Conservation (phyloP, 192 early-diverging fungal genomes). For the Ambispora gerdemannii region DNA sequence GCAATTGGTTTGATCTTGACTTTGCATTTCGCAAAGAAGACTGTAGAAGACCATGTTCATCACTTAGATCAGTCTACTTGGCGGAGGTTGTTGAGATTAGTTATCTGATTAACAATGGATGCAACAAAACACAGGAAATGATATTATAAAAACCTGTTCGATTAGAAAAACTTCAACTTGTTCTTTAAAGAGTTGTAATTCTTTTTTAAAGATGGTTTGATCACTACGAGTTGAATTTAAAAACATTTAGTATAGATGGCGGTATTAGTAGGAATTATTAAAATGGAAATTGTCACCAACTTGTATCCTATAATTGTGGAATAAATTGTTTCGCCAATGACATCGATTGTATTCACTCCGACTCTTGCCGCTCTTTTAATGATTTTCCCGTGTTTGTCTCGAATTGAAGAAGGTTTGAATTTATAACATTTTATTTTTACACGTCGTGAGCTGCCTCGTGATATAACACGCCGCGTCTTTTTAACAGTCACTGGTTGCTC, state of each 20-base stretch:
- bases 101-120: not conserved
- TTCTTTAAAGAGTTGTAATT: conserved; percentile 14
- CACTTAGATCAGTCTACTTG: conserved; percentile 21
- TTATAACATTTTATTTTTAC: conserved; percentile 6
- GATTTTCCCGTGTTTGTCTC: not conserved
- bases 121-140: not conserved
- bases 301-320: conserved; percentile 1
- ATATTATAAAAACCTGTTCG: conserved; percentile 21
- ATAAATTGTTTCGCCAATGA: conserved; percentile 3
- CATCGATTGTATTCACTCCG: conserved; percentile 7
- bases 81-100: not conserved
- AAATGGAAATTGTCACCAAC: conserved; percentile 14
- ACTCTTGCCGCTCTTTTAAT: not conserved
- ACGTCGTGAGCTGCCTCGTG: not conserved
- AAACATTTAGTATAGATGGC: not conserved
- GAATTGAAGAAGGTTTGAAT: not conserved
- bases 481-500: not conserved
- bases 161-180: conserved; percentile 21
- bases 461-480: not conserved
- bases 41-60: conserved; percentile 13
- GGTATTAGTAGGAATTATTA: not conserved
- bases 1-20: not conserved
- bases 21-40: conserved; percentile 18
- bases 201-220: conserved; percentile 3
- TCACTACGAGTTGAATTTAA: conserved; percentile 6